phyloP scores from a whole-genome alignment of 1,139 yeast species.

The Protomyces macrosporus region DNA sequence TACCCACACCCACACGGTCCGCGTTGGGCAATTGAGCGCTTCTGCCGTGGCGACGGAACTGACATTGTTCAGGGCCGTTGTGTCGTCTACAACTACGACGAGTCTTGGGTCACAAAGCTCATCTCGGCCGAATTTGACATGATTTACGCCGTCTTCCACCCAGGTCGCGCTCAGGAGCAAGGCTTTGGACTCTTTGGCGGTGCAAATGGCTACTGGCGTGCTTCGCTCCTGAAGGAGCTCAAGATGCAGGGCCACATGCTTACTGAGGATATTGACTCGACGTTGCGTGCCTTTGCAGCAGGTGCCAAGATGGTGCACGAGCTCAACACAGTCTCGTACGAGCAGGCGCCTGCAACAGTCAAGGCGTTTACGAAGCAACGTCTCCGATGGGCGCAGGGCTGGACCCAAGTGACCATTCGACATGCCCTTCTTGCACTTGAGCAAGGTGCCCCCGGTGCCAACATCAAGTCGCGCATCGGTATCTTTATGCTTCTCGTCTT shows the following conservation, averaged over 20 bases:
- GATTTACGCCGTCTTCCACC: conserved; percentile 26
- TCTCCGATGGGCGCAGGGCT: conserved; percentile 24
- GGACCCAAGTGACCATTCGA: conserved; percentile 25
- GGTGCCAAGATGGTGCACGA: conserved; percentile 26
- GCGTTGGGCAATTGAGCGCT: conserved; percentile 25
- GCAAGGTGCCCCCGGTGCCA: conserved; percentile 25
- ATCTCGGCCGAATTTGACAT: conserved; percentile 25
- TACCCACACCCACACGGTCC: conserved; percentile 25
- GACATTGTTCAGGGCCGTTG: conserved; percentile 25
- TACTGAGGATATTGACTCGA: conserved; percentile 25
- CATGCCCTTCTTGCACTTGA: conserved; percentile 16
- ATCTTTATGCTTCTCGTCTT: conserved; percentile 25
- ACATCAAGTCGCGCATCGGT: conserved; percentile 24
- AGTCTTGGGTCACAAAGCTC: conserved; percentile 24
- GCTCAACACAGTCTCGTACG: conserved; percentile 22
- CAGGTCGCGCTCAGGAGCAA: conserved; percentile 23
- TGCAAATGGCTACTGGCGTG: conserved; percentile 26
- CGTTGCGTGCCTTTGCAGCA: conserved; percentile 24
- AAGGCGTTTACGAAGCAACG: conserved; percentile 21
- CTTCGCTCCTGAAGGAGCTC: conserved; percentile 24
- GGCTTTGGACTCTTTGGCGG: conserved; percentile 25
- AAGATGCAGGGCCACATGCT: conserved; percentile 27
- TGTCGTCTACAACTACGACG: conserved; percentile 25
- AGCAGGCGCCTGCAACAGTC: conserved; percentile 24
- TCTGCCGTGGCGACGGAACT: conserved; percentile 23